Percentiles rank a stretch among this genome's conserved stretches.
Evolutionary conservation across 306 rosid species (phyloP).

Genomic region (Cucurbita pepo): DNA sequence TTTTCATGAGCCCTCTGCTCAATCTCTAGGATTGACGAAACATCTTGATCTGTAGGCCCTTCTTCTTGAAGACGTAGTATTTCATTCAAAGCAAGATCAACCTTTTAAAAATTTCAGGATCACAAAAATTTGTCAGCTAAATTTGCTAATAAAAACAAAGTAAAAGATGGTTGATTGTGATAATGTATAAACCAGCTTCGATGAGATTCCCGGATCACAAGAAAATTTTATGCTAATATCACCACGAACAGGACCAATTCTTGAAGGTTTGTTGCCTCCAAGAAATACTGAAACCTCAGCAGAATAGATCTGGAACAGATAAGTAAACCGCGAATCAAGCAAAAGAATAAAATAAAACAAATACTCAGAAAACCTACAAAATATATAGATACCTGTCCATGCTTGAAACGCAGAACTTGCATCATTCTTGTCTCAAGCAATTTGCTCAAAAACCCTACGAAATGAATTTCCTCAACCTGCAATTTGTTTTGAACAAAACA

Average conservation of each 20-base stretch:
- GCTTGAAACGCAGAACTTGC: constrained; percentile 93
- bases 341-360: constrained; percentile 5
- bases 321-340: constrained; percentile 14
- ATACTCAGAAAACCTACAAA: constrained; percentile 4
- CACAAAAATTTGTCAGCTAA: not conserved
- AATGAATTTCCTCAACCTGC: constrained; percentile 84
- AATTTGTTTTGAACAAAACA: not conserved
- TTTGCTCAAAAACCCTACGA: constrained; percentile 80
- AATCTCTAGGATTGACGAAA: constrained; percentile 71
- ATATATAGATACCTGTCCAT: constrained; percentile 60
- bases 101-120: constrained; percentile 34
- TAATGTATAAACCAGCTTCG: constrained; percentile 43
- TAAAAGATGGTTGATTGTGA: constrained; percentile 4
- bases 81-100: constrained; percentile 83
- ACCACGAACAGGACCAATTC: constrained; percentile 70
- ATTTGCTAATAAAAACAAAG: constrained; percentile 1
- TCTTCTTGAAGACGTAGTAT: constrained; percentile 78
- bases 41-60: constrained; percentile 79
- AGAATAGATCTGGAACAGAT: constrained; percentile 59
- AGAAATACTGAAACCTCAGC: constrained; percentile 79
- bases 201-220: constrained; percentile 85
- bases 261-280: constrained; percentile 92
- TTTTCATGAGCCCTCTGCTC: constrained; percentile 95
- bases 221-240: constrained; percentile 82
- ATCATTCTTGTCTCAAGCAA: constrained; percentile 84